Evolutionary conservation across 345 rosid genomes (phyloP).

Genomic region (Limnanthes douglasii): DNA sequence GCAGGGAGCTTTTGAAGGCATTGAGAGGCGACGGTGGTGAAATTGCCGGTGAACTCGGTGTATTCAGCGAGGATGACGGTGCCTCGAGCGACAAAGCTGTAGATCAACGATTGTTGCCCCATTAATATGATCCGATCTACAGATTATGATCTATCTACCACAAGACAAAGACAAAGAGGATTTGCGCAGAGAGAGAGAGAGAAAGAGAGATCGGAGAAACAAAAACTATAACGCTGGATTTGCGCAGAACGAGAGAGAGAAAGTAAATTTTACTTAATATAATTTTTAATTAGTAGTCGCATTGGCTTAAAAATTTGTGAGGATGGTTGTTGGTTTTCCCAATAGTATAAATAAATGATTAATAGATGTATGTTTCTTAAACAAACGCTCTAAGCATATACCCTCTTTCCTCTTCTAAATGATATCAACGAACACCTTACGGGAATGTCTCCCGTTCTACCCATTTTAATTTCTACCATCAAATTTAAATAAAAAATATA

Average conservation of each 20-base stretch:
- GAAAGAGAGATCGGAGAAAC: conserved; percentile 11
- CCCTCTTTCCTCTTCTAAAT: too few relatives aligned
- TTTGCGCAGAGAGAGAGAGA: conserved; percentile 8
- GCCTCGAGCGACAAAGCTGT: conserved; percentile 60
- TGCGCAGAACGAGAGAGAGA: conserved; percentile 2
- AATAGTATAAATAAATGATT: too few relatives aligned
- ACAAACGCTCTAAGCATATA: too few relatives aligned
- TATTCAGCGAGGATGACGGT: conserved; percentile 45
- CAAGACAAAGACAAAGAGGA: conserved; percentile 3
- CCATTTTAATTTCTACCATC: too few relatives aligned
- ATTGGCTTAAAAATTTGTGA: too few relatives aligned
- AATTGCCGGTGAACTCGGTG: conserved; percentile 58
- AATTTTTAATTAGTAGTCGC: too few relatives aligned
- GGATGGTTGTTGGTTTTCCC: too few relatives aligned
- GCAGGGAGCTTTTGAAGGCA: conserved; percentile 68
- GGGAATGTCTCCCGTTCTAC: too few relatives aligned
- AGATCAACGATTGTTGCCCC: conserved; percentile 63
- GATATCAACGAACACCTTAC: too few relatives aligned
- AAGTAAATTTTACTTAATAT: too few relatives aligned
- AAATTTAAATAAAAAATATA: too few relatives aligned
- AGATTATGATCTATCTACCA: neutral
- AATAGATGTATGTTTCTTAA: too few relatives aligned
- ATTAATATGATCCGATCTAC: conserved; percentile 7
- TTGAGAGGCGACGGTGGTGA: conserved; percentile 48
- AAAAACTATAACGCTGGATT: neutral